Conservation (phyloP, 2,329 filamentous ascomycete genomes). For the Tolypocladium capitatum region DNA sequence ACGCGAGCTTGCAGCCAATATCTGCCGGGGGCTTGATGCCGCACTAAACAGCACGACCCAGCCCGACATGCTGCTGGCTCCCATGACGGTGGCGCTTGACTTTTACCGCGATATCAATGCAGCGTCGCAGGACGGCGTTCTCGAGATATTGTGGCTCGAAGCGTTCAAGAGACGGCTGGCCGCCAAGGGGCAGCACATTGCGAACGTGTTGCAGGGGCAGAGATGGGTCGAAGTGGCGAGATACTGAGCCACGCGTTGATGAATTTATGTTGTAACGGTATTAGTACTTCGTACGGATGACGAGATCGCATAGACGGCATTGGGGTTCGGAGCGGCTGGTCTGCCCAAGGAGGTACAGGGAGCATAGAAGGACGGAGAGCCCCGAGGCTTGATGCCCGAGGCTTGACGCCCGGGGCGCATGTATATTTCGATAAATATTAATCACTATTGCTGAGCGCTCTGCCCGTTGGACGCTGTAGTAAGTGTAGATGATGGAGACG, state of each 20-base stretch:
- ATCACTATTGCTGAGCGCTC: background rate
- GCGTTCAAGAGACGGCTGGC: slow-evolving; percentile 25
- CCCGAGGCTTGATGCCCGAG: background rate
- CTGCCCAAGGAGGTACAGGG: background rate
- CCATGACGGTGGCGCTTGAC: slow-evolving; percentile 28
- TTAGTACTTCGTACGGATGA: background rate
- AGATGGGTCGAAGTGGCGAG: slow-evolving; percentile 24
- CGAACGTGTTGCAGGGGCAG: slow-evolving; percentile 22
- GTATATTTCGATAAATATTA: background rate
- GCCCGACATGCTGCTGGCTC: slow-evolving; percentile 31
- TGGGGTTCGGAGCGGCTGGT: slow-evolving; percentile 3
- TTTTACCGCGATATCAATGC: slow-evolving; percentile 27
- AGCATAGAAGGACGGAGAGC: background rate
- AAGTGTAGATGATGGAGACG: too few relatives aligned
- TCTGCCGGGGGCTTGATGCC: slow-evolving; percentile 38
- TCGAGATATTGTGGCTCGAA: slow-evolving; percentile 36
- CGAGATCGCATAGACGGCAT: background rate
- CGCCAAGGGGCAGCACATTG: slow-evolving; percentile 27
- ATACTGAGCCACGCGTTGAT: slow-evolving; percentile 7
- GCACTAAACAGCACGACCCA: slow-evolving; percentile 28
- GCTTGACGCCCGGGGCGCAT: background rate
- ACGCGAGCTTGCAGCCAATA: slow-evolving; percentile 30
- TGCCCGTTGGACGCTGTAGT: background rate
- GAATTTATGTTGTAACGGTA: background rate
- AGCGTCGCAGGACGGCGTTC: slow-evolving; percentile 24